phyloP scores from a whole-genome alignment of 352 stramenopile genomes.

The Globisporangium canariense region DNA sequence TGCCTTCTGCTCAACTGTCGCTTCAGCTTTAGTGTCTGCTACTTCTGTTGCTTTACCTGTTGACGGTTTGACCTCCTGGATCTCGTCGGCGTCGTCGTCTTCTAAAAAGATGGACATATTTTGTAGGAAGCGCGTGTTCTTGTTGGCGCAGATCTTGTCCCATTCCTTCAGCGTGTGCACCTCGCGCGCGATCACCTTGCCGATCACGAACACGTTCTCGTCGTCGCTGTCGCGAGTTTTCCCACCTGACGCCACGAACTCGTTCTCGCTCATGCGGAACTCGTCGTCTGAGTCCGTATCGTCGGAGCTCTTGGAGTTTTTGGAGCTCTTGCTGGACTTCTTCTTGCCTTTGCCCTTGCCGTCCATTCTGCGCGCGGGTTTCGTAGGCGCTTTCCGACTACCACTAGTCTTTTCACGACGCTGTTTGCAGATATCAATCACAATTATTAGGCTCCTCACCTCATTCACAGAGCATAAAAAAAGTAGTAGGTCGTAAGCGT shows the following conservation, averaged over 20 bases:
- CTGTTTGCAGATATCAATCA: not conserved
- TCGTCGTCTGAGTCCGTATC: conserved; percentile 22
- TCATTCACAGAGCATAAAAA: not conserved
- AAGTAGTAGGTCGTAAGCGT: too few species aligned
- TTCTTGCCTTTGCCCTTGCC: conserved; percentile 17
- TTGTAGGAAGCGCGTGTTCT: conserved; percentile 71
- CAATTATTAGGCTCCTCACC: not conserved
- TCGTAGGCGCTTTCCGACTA: conserved; percentile 7
- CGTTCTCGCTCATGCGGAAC: conserved; percentile 19
- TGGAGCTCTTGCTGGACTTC: conserved; percentile 6
- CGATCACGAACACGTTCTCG: conserved; percentile 79
- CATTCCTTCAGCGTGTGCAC: conserved; percentile 79
- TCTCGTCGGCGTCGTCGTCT: conserved; percentile 37
- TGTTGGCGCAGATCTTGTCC: conserved; percentile 67
- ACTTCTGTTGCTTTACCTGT: not conserved
- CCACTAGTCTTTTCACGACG: conserved; percentile 8
- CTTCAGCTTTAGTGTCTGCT: not conserved
- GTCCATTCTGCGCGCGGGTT: not conserved
- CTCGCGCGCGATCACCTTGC: conserved; percentile 78
- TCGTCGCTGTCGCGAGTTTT: conserved; percentile 21
- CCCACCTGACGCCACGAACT: not conserved
- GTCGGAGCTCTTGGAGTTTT: conserved; percentile 1
- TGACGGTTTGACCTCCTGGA: not conserved
- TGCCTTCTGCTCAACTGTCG: not conserved
- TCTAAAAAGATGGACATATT: conserved; percentile 83